A percentile compares a stretch with the other conserved stretches of the same genome.
Evolutionary conservation across 306 rosid genomes (phyloP).

Genomic region (Rubus parviflorus): DNA sequence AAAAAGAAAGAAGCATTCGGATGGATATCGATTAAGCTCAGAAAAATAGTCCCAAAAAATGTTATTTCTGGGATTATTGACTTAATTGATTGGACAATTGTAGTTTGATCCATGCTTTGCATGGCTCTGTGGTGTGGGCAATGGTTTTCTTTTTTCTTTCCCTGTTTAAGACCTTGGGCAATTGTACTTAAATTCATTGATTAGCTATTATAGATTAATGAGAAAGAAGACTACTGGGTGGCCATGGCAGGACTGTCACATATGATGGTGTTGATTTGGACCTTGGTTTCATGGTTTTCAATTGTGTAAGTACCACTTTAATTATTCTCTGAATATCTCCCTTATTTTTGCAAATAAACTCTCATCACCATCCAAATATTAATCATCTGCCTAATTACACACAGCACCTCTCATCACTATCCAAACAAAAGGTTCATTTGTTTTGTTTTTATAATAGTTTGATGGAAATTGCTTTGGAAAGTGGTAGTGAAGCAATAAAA

Average conservation of each 20-base stretch:
- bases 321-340: too few species aligned
- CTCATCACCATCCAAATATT: too few species aligned
- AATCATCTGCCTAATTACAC: too few species aligned
- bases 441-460: too few species aligned
- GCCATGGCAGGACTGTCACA: slow-evolving; percentile 47
- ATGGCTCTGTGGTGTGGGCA: neutral
- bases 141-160: too few species aligned
- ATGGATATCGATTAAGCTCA: neutral
- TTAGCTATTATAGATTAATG: slow-evolving; percentile 11
- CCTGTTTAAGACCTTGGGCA: too few species aligned
- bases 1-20: neutral
- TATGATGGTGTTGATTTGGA: slow-evolving; percentile 61
- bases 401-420: too few species aligned
- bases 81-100: neutral
- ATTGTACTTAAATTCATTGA: neutral
- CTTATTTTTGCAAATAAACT: too few species aligned
- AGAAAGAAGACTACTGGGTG: slow-evolving; percentile 69
- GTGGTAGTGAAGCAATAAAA: too few species aligned
- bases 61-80: too few species aligned
- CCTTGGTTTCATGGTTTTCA: slow-evolving; percentile 87
- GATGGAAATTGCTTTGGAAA: too few species aligned
- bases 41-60: neutral
- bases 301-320: slow-evolving; percentile 42
- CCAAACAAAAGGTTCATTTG: too few species aligned
- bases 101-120: neutral